Percentiles rank a stretch among this genome's conserved stretches.
Evolutionary conservation across 2,329 filamentous ascomycete genomes (phyloP).

Genomic region (Neocatenulostroma microsporum): DNA sequence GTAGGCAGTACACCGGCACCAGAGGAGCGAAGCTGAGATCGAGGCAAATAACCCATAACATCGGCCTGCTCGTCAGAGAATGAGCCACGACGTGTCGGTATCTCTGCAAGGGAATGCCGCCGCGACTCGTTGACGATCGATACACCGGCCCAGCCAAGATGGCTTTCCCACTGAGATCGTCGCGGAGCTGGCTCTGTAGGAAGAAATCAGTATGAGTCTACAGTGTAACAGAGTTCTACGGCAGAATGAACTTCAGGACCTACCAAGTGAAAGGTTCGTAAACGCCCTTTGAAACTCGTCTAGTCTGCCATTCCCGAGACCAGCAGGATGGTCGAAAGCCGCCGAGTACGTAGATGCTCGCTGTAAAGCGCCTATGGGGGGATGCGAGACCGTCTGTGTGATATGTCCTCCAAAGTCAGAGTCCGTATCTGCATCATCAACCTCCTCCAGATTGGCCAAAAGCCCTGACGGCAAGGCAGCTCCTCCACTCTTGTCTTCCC

Average conservation of each 20-base stretch:
- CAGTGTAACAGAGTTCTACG: too few relatives aligned
- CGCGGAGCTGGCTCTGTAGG: too few relatives aligned
- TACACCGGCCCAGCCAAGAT: slow-evolving; percentile 56
- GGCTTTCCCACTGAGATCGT: slow-evolving; percentile 57
- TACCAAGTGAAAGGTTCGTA: too few relatives aligned
- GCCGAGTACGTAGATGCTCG: slow-evolving; percentile 25
- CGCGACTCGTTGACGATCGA: slow-evolving; percentile 63
- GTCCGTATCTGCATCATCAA: slow-evolving; percentile 19
- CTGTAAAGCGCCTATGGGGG: slow-evolving; percentile 23
- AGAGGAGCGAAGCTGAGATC: too few relatives aligned
- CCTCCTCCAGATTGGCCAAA: slow-evolving; percentile 22
- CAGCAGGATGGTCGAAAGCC: slow-evolving; percentile 15
- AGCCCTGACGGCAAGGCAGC: slow-evolving; percentile 23
- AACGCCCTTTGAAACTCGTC: too few relatives aligned
- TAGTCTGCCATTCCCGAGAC: background rate
- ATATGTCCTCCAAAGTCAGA: slow-evolving; percentile 19
- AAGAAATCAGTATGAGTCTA: too few relatives aligned
- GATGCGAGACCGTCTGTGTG: slow-evolving; percentile 27
- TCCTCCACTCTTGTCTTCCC: slow-evolving; percentile 11
- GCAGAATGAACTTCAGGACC: too few relatives aligned
- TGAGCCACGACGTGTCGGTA: slow-evolving; percentile 31
- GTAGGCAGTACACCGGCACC: too few relatives aligned
- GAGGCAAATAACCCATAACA: too few relatives aligned
- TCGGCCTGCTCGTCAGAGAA: slow-evolving; percentile 13
- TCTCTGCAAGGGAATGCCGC: slow-evolving; percentile 65